phyloP scores from a whole-genome alignment of 805 yeast genomes.

The Wickerhamomyces tratensis region DNA sequence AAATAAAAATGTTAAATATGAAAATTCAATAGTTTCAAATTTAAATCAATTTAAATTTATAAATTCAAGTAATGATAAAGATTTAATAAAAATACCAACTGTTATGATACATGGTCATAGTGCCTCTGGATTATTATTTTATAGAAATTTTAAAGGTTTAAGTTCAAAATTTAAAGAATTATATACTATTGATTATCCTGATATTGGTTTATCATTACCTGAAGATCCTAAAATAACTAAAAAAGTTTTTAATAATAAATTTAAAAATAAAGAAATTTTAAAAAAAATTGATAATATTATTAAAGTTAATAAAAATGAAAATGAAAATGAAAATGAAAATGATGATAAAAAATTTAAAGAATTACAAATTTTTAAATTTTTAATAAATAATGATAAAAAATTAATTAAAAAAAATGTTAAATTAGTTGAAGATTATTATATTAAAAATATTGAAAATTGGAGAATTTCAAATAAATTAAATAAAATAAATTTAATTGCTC shows the following conservation, averaged over 20 bases:
- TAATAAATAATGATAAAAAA: slow-evolving; percentile 11
- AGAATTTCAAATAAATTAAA: slow-evolving; percentile 36
- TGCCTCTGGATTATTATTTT: slow-evolving; percentile 78
- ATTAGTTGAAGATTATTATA: slow-evolving; percentile 45
- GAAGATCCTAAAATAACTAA: background rate
- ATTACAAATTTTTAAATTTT: background rate
- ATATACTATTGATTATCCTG: slow-evolving; percentile 64
- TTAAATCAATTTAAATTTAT: slow-evolving; percentile 17
- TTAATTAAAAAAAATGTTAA: slow-evolving; percentile 13
- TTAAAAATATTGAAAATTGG: slow-evolving; percentile 59
- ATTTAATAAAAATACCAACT: slow-evolving; percentile 22
- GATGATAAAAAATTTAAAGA: background rate
- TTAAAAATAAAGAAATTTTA: slow-evolving; percentile 24
- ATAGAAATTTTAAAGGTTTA: slow-evolving; percentile 54
- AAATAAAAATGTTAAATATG: slow-evolving; percentile 4
- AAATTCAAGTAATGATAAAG: slow-evolving; percentile 8
- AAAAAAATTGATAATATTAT: slow-evolving; percentile 19
- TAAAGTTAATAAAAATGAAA: slow-evolving; percentile 2
- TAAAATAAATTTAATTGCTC: slow-evolving; percentile 58
- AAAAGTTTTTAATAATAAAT: slow-evolving; percentile 2
- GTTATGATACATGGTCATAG: slow-evolving; percentile 87
- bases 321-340: too few relatives aligned
- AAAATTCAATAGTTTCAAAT: slow-evolving; percentile 7
- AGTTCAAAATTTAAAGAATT: slow-evolving; percentile 38
- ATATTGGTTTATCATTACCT: slow-evolving; percentile 58